These are phyloP conservation scores for Amanita rubescens DNA, from an alignment of 768 basidiomycete genomes.

Conservation along the genomic window DNA sequence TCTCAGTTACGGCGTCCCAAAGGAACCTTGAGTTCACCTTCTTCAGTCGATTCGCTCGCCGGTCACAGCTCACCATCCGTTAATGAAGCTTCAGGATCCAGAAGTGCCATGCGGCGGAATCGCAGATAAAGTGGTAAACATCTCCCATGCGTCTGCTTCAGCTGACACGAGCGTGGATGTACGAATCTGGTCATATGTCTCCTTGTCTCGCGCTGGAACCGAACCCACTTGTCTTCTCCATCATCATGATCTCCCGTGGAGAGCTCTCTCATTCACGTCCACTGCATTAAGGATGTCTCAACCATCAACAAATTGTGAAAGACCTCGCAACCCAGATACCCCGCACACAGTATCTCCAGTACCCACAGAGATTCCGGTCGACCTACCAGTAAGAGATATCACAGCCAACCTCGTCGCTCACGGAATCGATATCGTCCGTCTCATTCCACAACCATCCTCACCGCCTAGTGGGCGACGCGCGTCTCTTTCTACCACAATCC, in stretches of 20 bases:
- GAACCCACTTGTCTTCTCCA: background rate
- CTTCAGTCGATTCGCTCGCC: no score
- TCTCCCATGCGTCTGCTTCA: no score
- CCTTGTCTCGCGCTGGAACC: background rate
- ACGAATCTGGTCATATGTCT: background rate
- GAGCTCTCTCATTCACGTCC: background rate
- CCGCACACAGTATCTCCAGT: constrained; percentile 25
- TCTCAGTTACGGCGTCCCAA: no score
- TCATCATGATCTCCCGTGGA: background rate
- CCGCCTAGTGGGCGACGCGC: background rate
- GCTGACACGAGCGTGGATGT: no score
- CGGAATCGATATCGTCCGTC: constrained; percentile 27
- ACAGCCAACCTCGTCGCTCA: constrained; percentile 16
- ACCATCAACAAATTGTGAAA: no score
- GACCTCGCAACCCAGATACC: constrained; percentile 3
- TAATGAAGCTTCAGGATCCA: no score
- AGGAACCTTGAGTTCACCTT: no score
- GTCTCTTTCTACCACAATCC: background rate
- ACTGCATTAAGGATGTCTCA: no score
- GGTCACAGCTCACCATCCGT: no score
- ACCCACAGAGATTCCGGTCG: constrained; percentile 29
- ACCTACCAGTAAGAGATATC: constrained; percentile 23
- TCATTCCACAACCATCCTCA: constrained; percentile 4
- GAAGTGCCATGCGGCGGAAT: no score
- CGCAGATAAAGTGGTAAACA: no score